These are phyloP conservation scores for Polytolypa hystricis DNA, from an alignment of 2,329 filamentous ascomycete species.

Conservation along the genomic window DNA sequence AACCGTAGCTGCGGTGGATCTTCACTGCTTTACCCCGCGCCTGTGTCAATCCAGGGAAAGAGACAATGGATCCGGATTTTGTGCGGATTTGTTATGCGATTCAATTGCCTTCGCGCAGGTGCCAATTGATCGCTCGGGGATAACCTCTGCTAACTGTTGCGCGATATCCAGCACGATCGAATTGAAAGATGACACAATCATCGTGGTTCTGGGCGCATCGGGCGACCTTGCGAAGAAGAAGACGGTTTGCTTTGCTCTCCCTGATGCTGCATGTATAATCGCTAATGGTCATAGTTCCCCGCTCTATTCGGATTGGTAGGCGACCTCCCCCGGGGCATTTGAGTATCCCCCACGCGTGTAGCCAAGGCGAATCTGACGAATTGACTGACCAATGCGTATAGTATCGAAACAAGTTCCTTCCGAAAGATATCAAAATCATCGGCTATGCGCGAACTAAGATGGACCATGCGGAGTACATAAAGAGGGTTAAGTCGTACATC, in stretches of 20 bases:
- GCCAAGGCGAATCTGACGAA: background rate
- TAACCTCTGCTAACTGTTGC: too few relatives aligned
- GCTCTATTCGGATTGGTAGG: conserved; percentile 94
- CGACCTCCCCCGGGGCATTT: conserved; percentile 17
- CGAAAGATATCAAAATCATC: conserved; percentile 87
- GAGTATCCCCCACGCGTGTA: conserved; percentile 1
- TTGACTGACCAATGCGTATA: conserved; percentile 29
- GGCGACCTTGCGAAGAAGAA: conserved; percentile 99
- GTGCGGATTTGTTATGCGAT: too few relatives aligned
- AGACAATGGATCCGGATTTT: too few relatives aligned
- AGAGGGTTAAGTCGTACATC: conserved; percentile 93
- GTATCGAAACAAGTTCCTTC: conserved; percentile 98
- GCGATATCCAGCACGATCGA: conserved; percentile 75
- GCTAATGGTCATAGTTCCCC: conserved; percentile 56
- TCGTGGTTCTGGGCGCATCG: conserved; percentile 91
- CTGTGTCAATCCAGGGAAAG: too few relatives aligned
- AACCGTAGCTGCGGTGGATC: too few relatives aligned
- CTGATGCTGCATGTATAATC: conserved; percentile 1
- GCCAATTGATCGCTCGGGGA: too few relatives aligned
- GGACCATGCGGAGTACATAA: conserved; percentile 92
- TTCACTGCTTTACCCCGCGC: too few relatives aligned
- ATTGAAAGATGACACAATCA: conserved; percentile 96
- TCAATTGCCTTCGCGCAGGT: too few relatives aligned
- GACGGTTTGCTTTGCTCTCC: conserved; percentile 53
- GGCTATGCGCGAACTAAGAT: conserved; percentile 99